phyloP scores from a whole-genome alignment of 257 asterid species.

The Solanum pinnatisectum region DNA sequence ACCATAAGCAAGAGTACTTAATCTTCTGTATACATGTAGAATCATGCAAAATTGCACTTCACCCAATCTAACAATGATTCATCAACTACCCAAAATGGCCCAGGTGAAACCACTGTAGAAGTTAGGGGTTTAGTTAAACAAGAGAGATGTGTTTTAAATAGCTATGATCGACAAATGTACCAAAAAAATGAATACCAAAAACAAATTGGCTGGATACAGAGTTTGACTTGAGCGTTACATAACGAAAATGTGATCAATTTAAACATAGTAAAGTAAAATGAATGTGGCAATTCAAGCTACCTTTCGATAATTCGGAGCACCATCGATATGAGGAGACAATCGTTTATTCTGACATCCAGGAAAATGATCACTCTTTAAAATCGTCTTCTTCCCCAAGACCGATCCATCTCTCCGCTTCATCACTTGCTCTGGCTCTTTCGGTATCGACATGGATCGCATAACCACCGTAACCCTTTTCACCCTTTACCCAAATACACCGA shows the following conservation, averaged over 20 bases:
- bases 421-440: constrained; percentile 86
- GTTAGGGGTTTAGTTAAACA: background rate
- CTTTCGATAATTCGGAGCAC: constrained; percentile 98
- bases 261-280: background rate
- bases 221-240: background rate
- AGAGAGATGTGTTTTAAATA: background rate
- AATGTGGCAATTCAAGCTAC: constrained; percentile 11
- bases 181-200: background rate
- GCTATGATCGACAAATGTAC: background rate
- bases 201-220: background rate
- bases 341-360: constrained; percentile 98
- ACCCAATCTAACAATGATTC: background rate
- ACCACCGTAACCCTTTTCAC: background rate
- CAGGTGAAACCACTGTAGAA: background rate
- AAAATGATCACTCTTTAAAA: constrained; percentile 97
- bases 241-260: background rate
- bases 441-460: constrained; percentile 44
- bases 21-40: background rate
- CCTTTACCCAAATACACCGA: background rate
- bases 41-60: background rate
- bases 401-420: constrained; percentile 92
- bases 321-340: constrained; percentile 76
- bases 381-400: constrained; percentile 89
- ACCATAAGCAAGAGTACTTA: background rate
- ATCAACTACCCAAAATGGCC: background rate